Evolutionary conservation across 306 rosid species (phyloP).

Genomic region (Betula pendula): DNA sequence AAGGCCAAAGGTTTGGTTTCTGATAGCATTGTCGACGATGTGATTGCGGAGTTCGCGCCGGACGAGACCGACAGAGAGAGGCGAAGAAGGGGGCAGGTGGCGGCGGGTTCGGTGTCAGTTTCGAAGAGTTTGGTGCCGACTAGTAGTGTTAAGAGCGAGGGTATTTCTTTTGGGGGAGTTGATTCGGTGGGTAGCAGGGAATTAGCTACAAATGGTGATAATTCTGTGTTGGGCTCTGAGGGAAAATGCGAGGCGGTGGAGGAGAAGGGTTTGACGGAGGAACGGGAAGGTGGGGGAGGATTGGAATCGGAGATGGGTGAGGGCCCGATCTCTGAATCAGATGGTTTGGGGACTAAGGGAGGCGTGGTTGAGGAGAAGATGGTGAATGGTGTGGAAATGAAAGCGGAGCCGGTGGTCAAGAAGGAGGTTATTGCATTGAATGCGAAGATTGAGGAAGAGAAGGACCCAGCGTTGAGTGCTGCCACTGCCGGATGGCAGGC

Average conservation of each 20-base stretch:
- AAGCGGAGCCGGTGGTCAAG: conserved; percentile 34
- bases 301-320: conserved; percentile 26
- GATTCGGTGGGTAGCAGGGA: conserved; percentile 28
- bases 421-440: conserved; percentile 60
- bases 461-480: conserved; percentile 55
- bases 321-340: conserved; percentile 15
- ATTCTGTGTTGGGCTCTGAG: conserved; percentile 33
- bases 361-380: conserved; percentile 39
- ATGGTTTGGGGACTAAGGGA: conserved; percentile 25
- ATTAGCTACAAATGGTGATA: conserved; percentile 19
- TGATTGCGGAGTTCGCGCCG: conserved; percentile 83
- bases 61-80: conserved; percentile 70
- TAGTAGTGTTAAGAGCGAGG: conserved; percentile 26
- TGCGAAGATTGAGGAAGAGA: conserved; percentile 62
- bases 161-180: conserved; percentile 12
- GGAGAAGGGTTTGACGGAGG: conserved; percentile 23
- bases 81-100: conserved; percentile 50
- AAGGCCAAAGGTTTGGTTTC: conserved; percentile 43
- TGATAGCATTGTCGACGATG: conserved; percentile 80
- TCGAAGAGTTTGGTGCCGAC: conserved; percentile 23
- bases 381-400: conserved; percentile 35
- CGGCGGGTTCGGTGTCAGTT: conserved; percentile 1
- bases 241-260: conserved; percentile 15
- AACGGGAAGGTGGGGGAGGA: conserved; percentile 21
- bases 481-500: conserved; percentile 79